Percentiles rank a stretch among this genome's conserved stretches.
Conservation (phyloP, 2,329 filamentous ascomycete genomes). For the Nemania diffusa region DNA sequence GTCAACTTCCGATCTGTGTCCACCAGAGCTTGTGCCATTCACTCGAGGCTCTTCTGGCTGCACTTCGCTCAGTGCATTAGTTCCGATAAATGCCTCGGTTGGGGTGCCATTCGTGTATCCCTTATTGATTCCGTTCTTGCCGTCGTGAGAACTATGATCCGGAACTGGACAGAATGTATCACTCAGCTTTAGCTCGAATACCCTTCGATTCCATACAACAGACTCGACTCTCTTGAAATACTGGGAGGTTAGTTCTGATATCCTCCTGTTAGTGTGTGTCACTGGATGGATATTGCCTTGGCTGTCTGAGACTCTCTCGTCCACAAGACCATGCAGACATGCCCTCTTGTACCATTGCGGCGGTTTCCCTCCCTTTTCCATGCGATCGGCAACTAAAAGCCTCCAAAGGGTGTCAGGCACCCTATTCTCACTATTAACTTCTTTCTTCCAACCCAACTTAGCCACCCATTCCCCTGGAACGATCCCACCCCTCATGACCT, state of each 20-base stretch:
- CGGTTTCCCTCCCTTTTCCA: conserved; percentile 20
- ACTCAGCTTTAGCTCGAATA: conserved; percentile 15
- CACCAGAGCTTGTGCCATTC: background rate
- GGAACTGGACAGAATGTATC: background rate
- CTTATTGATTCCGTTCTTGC: background rate
- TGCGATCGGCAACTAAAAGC: conserved; percentile 21
- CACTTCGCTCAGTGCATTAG: background rate
- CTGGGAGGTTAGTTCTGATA: conserved; percentile 17
- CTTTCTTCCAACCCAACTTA: conserved; percentile 16
- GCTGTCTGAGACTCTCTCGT: conserved; percentile 19
- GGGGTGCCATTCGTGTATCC: background rate
- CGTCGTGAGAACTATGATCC: background rate
- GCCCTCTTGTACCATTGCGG: conserved; percentile 26
- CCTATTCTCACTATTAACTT: conserved; percentile 8
- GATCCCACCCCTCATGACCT: conserved; percentile 20
- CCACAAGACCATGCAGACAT: conserved; percentile 22
- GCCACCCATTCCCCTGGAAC: conserved; percentile 21
- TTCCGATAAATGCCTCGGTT: background rate
- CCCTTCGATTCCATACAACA: conserved; percentile 25
- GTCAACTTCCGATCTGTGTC: background rate
- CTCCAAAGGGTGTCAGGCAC: conserved; percentile 26
- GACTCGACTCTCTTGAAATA: conserved; percentile 23
- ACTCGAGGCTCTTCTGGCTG: background rate
- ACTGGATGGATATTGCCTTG: conserved; percentile 25
- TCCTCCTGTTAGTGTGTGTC: conserved; percentile 10